phyloP scores from a whole-genome alignment of 495 filamentous ascomycete species.

The Neurospora sp. region DNA sequence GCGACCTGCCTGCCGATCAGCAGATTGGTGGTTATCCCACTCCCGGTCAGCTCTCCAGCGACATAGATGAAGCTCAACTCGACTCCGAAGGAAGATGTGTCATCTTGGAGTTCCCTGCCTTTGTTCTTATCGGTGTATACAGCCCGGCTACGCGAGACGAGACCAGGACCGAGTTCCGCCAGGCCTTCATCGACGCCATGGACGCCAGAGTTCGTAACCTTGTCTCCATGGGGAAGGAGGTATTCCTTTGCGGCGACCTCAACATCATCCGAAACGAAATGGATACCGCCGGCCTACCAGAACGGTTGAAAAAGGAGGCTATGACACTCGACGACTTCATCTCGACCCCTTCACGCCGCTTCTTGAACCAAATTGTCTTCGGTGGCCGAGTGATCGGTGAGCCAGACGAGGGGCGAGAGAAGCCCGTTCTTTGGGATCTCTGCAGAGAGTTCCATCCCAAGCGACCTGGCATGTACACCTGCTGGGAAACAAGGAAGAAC shows the following conservation, averaged over 20 bases:
- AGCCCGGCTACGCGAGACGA: constrained; percentile 82
- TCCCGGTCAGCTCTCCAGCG: constrained; percentile 48
- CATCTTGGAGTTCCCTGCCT: constrained; percentile 90
- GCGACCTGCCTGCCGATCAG: constrained; percentile 64
- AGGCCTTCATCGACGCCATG: constrained; percentile 67
- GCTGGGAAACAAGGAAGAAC: constrained; percentile 49
- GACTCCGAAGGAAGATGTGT: constrained; percentile 91
- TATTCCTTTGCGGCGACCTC: constrained; percentile 80
- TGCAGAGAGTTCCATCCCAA: constrained; percentile 72
- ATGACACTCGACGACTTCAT: constrained; percentile 41
- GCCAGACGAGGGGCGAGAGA: constrained; percentile 61
- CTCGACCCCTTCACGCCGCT: constrained; percentile 59
- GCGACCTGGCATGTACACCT: constrained; percentile 88
- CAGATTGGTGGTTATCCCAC: constrained; percentile 89
- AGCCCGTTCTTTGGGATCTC: constrained; percentile 74
- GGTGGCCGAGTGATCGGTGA: constrained; percentile 60
- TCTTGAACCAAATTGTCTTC: constrained; percentile 77
- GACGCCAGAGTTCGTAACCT: constrained; percentile 80
- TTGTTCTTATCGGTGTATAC: constrained; percentile 86
- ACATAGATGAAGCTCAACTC: constrained; percentile 57
- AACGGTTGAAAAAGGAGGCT: constrained; percentile 58
- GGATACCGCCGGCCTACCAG: constrained; percentile 61
- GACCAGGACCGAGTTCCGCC: constrained; percentile 71
- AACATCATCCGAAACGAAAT: constrained; percentile 72
- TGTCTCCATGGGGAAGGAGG: constrained; percentile 63